A percentile compares a stretch with the other conserved stretches of the same genome.
Evolutionary conservation across 768 basidiomycete species (phyloP).

Genomic region (Pholiota microspora): DNA sequence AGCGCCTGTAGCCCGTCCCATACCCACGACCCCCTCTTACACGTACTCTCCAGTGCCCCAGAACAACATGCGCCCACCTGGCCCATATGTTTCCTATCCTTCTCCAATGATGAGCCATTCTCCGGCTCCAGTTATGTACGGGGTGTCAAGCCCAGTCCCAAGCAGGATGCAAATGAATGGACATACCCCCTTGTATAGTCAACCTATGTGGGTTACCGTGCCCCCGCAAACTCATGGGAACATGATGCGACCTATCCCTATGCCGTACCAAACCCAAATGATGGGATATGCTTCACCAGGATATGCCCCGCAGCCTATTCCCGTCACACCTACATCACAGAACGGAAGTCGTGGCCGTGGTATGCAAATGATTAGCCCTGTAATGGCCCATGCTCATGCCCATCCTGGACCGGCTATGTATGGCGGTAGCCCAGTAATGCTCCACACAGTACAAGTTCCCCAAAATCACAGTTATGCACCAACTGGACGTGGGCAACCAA

Average conservation of each 20-base stretch:
- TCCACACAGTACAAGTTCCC: slow-evolving; percentile 51
- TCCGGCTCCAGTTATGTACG: slow-evolving; percentile 68
- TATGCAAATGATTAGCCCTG: slow-evolving; percentile 70
- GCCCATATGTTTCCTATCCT: slow-evolving; percentile 53
- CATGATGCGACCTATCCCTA: slow-evolving; percentile 55
- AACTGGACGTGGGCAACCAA: slow-evolving; percentile 46
- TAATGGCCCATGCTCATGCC: slow-evolving; percentile 50
- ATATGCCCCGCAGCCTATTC: slow-evolving; percentile 46
- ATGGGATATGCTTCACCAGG: slow-evolving; percentile 63
- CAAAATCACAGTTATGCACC: slow-evolving; percentile 46
- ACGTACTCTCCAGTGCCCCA: slow-evolving; percentile 43
- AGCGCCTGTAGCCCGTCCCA: slow-evolving; percentile 45
- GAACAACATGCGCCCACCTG: slow-evolving; percentile 50
- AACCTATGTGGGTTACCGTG: slow-evolving; percentile 65
- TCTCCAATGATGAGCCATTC: slow-evolving; percentile 75
- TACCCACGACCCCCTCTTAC: slow-evolving; percentile 31
- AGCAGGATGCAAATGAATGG: slow-evolving; percentile 61
- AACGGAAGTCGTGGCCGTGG: slow-evolving; percentile 46
- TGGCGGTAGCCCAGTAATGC: slow-evolving; percentile 63
- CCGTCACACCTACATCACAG: slow-evolving; percentile 38
- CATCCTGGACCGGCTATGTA: slow-evolving; percentile 54
- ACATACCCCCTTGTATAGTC: slow-evolving; percentile 56
- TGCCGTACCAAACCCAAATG: slow-evolving; percentile 65
- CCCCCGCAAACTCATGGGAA: slow-evolving; percentile 38
- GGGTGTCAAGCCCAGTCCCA: slow-evolving; percentile 63